Evolutionary conservation across 1,139 yeast genomes (phyloP).

Genomic region (Scheffersomyces parashehatae): DNA sequence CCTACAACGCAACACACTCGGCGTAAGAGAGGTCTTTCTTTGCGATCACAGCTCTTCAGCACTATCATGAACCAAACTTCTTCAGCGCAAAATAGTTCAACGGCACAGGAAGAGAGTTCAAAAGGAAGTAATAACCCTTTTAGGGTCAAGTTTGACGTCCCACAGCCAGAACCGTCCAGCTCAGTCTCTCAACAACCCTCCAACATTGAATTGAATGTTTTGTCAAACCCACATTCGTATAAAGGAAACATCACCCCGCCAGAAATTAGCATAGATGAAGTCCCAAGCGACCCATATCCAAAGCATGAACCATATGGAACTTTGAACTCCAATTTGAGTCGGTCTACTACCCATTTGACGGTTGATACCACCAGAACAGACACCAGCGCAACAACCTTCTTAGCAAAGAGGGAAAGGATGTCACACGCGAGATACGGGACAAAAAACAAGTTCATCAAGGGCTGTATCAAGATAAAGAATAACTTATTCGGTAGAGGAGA

Average conservation of each 20-base stretch:
- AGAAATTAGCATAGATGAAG: conserved; percentile 1
- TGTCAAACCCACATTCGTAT: conserved; percentile 1
- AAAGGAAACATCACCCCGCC: conserved; percentile 1
- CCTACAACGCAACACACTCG: conserved; percentile 29
- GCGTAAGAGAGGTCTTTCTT: conserved; percentile 70
- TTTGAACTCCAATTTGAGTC: conserved; percentile 17
- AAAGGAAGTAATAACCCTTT: conserved; percentile 4
- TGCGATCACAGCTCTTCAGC: conserved; percentile 72
- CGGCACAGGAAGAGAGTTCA: neutral
- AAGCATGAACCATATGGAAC: conserved; percentile 14
- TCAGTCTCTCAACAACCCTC: conserved; percentile 1
- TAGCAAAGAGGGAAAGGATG: conserved; percentile 19
- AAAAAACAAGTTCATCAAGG: conserved; percentile 15
- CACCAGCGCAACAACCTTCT: conserved; percentile 21
- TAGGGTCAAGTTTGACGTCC: neutral
- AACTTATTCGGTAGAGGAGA: conserved; percentile 43
- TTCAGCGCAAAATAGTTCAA: conserved; percentile 1
- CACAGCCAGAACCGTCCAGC: neutral
- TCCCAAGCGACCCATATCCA: neutral
- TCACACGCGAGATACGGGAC: conserved; percentile 18
- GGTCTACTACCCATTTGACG: conserved; percentile 33
- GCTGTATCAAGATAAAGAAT: conserved; percentile 23
- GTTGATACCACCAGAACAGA: conserved; percentile 18
- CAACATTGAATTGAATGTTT: conserved; percentile 9
- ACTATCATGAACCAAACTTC: conserved; percentile 27